These are phyloP conservation scores for Gaertneriomyces semiglobifer DNA, from an alignment of 192 early-diverging fungal genomes.

Conservation along the genomic window DNA sequence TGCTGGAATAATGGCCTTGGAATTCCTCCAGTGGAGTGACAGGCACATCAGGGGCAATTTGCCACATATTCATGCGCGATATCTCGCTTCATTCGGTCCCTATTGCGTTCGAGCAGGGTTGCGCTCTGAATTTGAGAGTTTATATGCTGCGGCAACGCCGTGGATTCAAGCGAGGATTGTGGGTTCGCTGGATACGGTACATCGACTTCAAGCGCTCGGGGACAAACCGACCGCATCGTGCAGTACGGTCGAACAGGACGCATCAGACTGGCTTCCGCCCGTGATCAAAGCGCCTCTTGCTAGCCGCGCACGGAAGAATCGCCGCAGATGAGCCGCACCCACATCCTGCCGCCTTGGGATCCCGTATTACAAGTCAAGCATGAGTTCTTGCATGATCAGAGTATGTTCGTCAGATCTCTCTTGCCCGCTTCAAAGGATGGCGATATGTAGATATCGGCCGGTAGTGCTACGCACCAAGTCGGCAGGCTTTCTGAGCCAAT, in stretches of 20 bases:
- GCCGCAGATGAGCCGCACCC: too few species aligned
- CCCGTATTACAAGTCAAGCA: too few species aligned
- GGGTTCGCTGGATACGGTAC: background rate
- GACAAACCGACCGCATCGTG: background rate
- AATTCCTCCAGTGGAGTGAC: background rate
- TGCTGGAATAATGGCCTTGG: conserved; percentile 1
- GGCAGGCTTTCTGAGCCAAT: too few species aligned
- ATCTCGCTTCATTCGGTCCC: conserved; percentile 9
- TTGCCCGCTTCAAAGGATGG: too few species aligned
- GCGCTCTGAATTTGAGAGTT: background rate
- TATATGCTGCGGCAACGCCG: background rate
- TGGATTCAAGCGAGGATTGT: background rate
- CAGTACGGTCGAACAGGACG: background rate
- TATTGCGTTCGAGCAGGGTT: conserved; percentile 1
- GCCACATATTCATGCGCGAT: conserved; percentile 21
- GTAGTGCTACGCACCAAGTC: too few species aligned
- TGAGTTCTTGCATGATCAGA: too few species aligned
- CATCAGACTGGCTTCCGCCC: conserved; percentile 1
- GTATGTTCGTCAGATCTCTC: too few species aligned
- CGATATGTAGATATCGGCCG: too few species aligned
- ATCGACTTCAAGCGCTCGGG: background rate
- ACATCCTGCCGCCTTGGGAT: too few species aligned
- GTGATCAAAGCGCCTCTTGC: background rate
- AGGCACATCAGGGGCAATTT: conserved; percentile 3
- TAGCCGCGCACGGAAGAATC: too few species aligned